Conservation (phyloP, 2,329 filamentous ascomycete genomes). For the Xylariaceae sp. region DNA sequence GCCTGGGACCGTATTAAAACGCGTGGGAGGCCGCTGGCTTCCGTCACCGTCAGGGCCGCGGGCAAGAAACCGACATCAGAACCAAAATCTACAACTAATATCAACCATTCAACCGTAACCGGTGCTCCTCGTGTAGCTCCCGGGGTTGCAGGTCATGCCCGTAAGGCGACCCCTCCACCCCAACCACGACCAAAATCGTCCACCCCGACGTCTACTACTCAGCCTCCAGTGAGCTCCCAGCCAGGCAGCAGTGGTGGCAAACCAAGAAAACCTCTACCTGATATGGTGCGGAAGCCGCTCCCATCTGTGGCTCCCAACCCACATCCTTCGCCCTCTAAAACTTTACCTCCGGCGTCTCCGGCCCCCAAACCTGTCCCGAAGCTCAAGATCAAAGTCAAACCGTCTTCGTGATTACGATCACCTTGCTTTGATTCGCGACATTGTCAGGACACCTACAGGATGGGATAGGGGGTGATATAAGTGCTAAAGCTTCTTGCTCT, state of each 20-base stretch:
- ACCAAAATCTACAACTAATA: constrained; percentile 4
- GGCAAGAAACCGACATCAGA: constrained; percentile 27
- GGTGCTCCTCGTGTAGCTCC: constrained; percentile 7
- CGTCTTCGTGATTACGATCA: constrained; percentile 11
- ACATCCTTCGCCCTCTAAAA: constrained; percentile 18
- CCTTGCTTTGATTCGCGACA: background rate
- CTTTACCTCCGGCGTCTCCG: constrained; percentile 16
- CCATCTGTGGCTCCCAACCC: constrained; percentile 22
- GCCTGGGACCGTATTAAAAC: constrained; percentile 28
- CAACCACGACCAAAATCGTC: constrained; percentile 17
- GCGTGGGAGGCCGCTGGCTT: constrained; percentile 20
- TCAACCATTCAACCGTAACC: background rate
- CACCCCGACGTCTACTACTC: constrained; percentile 19
- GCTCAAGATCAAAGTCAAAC: constrained; percentile 33
- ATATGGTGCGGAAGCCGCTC: constrained; percentile 29
- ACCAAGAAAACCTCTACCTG: constrained; percentile 30
- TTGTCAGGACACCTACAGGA: background rate
- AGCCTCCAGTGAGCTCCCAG: constrained; percentile 10
- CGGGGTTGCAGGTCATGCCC: background rate
- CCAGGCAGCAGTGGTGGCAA: constrained; percentile 21
- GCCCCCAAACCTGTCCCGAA: constrained; percentile 21
- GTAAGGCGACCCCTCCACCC: constrained; percentile 16
- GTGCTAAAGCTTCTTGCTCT: background rate
- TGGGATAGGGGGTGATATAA: background rate
- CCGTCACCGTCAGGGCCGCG: constrained; percentile 30